Conservation (phyloP, 805 yeast species). For the Nakazawaea laoshanensis region DNA sequence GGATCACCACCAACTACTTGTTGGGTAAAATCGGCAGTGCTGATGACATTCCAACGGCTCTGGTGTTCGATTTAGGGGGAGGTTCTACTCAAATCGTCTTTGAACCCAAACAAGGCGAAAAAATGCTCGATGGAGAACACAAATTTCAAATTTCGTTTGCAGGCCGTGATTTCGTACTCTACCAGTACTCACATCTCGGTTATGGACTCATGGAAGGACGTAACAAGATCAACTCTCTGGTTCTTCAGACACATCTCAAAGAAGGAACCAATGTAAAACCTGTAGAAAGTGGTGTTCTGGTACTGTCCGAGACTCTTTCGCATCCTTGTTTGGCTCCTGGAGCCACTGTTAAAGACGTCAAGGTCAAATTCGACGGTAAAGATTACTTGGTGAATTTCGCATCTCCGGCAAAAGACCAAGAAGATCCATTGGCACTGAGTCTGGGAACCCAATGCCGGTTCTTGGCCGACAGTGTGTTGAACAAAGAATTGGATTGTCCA, state of each 20-base stretch:
- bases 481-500: conserved; percentile 74
- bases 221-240: conserved; percentile 61
- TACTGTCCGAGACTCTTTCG: conserved; percentile 36
- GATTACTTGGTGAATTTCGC: conserved; percentile 24
- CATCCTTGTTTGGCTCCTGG: conserved; percentile 92
- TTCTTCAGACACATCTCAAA: conserved; percentile 45
- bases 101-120: conserved; percentile 68
- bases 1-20: conserved; percentile 94
- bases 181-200: conserved; percentile 93
- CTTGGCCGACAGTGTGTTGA: conserved; percentile 73
- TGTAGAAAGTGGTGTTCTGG: conserved; percentile 26
- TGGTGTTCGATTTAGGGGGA: conserved; percentile 96
- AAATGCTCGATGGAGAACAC: conserved; percentile 81
- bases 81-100: conserved; percentile 98
- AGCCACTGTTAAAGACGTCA: conserved; percentile 44
- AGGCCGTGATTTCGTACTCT: conserved; percentile 66
- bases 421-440: conserved; percentile 24
- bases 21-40: conserved; percentile 88
- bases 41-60: conserved; percentile 79
- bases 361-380: conserved; percentile 42
- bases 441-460: conserved; percentile 80
- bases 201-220: conserved; percentile 95
- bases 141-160: conserved; percentile 78
- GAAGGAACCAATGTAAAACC: conserved; percentile 19
- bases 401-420: conserved; percentile 19